Evolutionary conservation across 2,329 filamentous ascomycete genomes (phyloP).

Genomic region (Colletotrichum sidae): DNA sequence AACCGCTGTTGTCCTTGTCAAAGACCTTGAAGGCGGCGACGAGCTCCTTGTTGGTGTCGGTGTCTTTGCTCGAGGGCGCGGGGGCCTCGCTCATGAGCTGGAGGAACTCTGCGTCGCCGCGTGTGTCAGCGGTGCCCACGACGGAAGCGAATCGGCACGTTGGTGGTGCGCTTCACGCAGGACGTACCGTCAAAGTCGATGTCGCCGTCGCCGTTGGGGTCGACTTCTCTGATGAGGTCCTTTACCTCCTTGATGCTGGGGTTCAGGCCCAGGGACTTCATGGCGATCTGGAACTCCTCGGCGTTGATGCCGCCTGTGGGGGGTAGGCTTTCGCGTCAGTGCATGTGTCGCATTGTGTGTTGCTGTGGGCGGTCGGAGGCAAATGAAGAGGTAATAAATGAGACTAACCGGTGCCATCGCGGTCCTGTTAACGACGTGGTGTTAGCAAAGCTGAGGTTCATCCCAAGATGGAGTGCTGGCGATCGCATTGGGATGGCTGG

Average conservation of each 20-base stretch:
- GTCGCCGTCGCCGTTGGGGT: conserved; percentile 38
- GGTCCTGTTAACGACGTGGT: conserved; percentile 28
- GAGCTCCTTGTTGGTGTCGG: conserved; percentile 37
- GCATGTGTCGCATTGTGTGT: background rate
- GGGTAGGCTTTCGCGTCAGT: conserved; percentile 15
- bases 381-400: background rate
- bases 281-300: conserved; percentile 38
- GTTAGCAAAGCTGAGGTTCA: conserved; percentile 32
- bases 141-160: too few species aligned
- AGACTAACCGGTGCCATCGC: conserved; percentile 39
- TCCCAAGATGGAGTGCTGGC: conserved; percentile 19
- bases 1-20: conserved; percentile 39
- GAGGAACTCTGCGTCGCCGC: conserved; percentile 33
- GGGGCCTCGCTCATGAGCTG: conserved; percentile 38
- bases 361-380: background rate
- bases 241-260: conserved; percentile 38
- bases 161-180: background rate
- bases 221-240: conserved; percentile 38
- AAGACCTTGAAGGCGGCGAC: conserved; percentile 39
- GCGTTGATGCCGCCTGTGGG: conserved; percentile 37
- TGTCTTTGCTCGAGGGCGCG: conserved; percentile 34
- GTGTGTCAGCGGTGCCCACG: background rate
- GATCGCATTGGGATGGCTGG: background rate
- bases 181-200: conserved; percentile 35
- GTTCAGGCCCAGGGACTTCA: conserved; percentile 39